These are phyloP conservation scores for Lactifluus subvellereus DNA, from an alignment of 768 basidiomycete genomes.

Conservation along the genomic window DNA sequence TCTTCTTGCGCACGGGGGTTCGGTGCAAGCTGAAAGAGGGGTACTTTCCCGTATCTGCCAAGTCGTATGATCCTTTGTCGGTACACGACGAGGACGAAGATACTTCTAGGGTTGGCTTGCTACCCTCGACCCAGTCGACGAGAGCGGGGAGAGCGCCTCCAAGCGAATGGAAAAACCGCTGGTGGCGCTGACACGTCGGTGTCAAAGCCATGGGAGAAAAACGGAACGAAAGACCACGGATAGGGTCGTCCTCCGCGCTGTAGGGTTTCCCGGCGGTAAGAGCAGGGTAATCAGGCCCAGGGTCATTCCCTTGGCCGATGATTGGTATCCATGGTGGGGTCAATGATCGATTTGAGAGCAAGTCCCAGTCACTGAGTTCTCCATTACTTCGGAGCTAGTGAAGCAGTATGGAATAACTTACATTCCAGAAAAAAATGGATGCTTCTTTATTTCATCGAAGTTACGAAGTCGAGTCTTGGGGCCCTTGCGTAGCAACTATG, in stretches of 20 bases:
- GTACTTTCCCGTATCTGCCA: neutral
- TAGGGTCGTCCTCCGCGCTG: neutral
- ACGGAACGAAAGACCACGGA: slow-evolving; percentile 15
- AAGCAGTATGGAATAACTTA: neutral
- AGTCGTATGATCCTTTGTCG: neutral
- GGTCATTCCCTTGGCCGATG: neutral
- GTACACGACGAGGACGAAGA: slow-evolving; percentile 2
- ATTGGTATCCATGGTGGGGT: slow-evolving; percentile 16
- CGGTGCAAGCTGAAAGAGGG: neutral
- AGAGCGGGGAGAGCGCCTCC: slow-evolving; percentile 1
- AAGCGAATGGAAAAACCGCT: slow-evolving; percentile 5
- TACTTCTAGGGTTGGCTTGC: neutral
- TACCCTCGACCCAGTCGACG: slow-evolving; percentile 8
- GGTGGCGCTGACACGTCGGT: slow-evolving; percentile 15
- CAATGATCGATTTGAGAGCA: slow-evolving; percentile 4
- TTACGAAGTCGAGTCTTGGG: slow-evolving; percentile 9
- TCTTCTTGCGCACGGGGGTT: neutral
- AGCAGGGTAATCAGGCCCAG: neutral
- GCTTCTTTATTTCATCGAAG: slow-evolving; percentile 9
- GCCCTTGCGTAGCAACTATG: slow-evolving; percentile 11
- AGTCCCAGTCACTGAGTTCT: slow-evolving; percentile 7
- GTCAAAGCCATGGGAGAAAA: slow-evolving; percentile 12
- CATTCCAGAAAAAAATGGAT: slow-evolving; percentile 15
- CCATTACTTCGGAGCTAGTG: neutral
- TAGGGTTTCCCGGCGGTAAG: slow-evolving; percentile 7